Percentiles rank a stretch among this genome's conserved stretches.
Conservation (phyloP, 352 stramenopile genomes). For the Globisporangium paroecandrum region DNA sequence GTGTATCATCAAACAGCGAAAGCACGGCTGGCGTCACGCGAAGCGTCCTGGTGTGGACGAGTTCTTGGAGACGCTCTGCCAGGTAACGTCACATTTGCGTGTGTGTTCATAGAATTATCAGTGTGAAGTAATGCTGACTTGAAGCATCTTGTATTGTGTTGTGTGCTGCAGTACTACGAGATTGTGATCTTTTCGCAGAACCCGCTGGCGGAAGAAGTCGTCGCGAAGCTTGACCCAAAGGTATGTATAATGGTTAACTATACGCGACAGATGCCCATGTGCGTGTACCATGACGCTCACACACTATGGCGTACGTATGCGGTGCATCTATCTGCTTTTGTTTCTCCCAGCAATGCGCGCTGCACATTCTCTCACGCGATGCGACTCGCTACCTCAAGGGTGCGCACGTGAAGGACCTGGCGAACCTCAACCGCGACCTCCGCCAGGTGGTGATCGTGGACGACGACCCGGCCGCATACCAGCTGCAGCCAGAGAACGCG, state of each 20-base stretch:
- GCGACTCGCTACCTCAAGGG: conserved; percentile 81
- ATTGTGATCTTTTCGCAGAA: conserved; percentile 89
- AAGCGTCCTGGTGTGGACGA: conserved; percentile 85
- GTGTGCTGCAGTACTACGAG: conserved; percentile 63
- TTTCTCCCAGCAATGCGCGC: conserved; percentile 45
- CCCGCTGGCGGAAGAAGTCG: conserved; percentile 75
- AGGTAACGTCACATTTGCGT: conserved; percentile 23
- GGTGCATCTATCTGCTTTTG: neutral
- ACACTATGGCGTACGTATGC: neutral
- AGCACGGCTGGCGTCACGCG: conserved; percentile 85
- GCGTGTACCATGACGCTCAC: neutral
- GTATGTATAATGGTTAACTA: conserved; percentile 14
- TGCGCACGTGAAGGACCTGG: conserved; percentile 81
- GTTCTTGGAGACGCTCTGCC: conserved; percentile 78
- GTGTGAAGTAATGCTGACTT: neutral
- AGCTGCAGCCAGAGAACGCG: conserved; percentile 82
- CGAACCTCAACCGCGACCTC: conserved; percentile 77
- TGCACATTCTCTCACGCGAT: conserved; percentile 82
- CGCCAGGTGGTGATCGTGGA: conserved; percentile 84
- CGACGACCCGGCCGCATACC: conserved; percentile 73
- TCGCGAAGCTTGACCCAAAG: conserved; percentile 80
- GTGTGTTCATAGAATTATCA: neutral
- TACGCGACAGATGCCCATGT: no score
- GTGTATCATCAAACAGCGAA: conserved; percentile 39
- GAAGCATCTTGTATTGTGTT: neutral